Percentiles rank a stretch among this genome's conserved stretches.
phyloP scores from a whole-genome alignment of 2,329 filamentous ascomycete species.

The Volutella citrinella region DNA sequence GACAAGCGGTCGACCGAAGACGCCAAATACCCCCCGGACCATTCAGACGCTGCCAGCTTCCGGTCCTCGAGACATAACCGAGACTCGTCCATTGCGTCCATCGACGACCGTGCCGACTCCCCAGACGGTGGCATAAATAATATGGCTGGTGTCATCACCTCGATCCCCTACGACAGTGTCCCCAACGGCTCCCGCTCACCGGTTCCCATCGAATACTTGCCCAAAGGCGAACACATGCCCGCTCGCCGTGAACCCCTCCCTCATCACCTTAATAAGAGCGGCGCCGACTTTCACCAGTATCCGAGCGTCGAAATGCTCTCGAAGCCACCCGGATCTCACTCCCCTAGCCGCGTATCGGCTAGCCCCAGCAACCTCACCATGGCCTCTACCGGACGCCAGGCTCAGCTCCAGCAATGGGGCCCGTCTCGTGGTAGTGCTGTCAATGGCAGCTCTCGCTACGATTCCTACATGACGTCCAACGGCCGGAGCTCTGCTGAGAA shows the following conservation, averaged over 20 bases:
- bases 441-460: conserved; percentile 58
- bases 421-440: conserved; percentile 52
- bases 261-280: conserved; percentile 77
- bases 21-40: conserved; percentile 53
- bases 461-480: conserved; percentile 59
- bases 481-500: conserved; percentile 55
- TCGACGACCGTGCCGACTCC: conserved; percentile 68
- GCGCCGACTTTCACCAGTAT: conserved; percentile 85
- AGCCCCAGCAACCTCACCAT: conserved; percentile 63
- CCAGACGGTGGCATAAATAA: conserved; percentile 67
- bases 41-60: conserved; percentile 57
- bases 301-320: conserved; percentile 63
- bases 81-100: conserved; percentile 67
- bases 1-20: conserved; percentile 61
- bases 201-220: conserved; percentile 69
- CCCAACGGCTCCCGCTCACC: conserved; percentile 65
- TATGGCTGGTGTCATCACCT: conserved; percentile 79
- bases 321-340: conserved; percentile 49
- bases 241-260: conserved; percentile 70
- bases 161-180: conserved; percentile 80
- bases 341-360: conserved; percentile 62
- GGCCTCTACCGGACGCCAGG: conserved; percentile 67
- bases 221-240: conserved; percentile 61
- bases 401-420: conserved; percentile 77
- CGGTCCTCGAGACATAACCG: conserved; percentile 73